A percentile compares a stretch with the other conserved stretches of the same genome.
Evolutionary conservation across 352 stramenopile genomes (phyloP).

Genomic region (Achlya hypogyna): DNA sequence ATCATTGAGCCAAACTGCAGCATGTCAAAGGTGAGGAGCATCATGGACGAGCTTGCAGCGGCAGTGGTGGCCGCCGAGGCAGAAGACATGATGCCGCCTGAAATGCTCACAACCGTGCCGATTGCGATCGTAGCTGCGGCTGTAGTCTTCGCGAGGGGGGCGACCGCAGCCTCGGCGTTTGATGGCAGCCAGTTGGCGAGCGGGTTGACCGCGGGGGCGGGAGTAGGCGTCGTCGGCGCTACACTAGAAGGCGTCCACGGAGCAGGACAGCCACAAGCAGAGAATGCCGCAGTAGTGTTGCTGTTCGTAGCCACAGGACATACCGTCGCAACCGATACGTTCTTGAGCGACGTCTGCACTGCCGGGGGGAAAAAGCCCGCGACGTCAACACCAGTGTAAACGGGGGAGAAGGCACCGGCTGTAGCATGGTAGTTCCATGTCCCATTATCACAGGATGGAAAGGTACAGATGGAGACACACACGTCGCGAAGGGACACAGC

Average conservation of each 20-base stretch:
- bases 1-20: background rate
- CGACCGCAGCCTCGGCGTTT: slow-evolving; percentile 27
- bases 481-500: slow-evolving; percentile 38
- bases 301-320: background rate
- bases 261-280: background rate
- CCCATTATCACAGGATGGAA: slow-evolving; percentile 56
- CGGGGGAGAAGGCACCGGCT: slow-evolving; percentile 46
- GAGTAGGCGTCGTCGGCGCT: background rate
- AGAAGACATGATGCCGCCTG: background rate
- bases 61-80: background rate
- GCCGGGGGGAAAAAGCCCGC: slow-evolving; percentile 30
- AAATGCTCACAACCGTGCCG: background rate
- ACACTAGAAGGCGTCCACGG: background rate
- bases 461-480: slow-evolving; percentile 68
- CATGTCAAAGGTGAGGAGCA: slow-evolving; percentile 3
- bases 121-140: background rate
- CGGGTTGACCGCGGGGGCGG: slow-evolving; percentile 29
- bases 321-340: background rate
- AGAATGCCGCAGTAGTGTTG: background rate
- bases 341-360: background rate
- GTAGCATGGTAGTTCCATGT: slow-evolving; percentile 59
- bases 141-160: background rate
- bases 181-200: background rate
- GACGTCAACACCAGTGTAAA: slow-evolving; percentile 63
- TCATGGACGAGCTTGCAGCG: background rate